These are phyloP conservation scores for Aureobasidium sp. DNA, from an alignment of 2,329 filamentous ascomycete species.

Conservation along the genomic window DNA sequence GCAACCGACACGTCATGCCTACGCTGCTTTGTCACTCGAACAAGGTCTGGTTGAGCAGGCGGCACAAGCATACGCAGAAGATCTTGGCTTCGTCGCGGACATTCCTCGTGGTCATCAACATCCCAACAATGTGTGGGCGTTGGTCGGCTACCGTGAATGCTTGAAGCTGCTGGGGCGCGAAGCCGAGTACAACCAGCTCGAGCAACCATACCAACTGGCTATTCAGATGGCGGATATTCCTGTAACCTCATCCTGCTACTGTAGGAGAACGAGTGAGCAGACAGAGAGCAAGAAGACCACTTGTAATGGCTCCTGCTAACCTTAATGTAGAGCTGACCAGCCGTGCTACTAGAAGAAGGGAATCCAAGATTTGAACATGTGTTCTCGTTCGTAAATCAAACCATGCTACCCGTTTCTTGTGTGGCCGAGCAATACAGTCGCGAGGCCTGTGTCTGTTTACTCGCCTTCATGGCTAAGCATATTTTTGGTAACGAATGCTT, in stretches of 20 bases:
- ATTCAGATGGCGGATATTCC: constrained; percentile 53
- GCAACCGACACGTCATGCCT: constrained; percentile 64
- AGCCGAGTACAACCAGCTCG: constrained; percentile 42
- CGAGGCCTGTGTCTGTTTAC: neutral
- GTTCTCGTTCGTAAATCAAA: neutral
- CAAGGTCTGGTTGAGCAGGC: constrained; percentile 44
- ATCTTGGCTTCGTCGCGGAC: constrained; percentile 38
- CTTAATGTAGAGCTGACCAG: neutral
- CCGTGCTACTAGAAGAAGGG: neutral
- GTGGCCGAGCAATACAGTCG: no score
- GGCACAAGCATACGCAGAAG: constrained; percentile 32
- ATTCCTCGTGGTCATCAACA: constrained; percentile 60
- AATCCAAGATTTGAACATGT: neutral
- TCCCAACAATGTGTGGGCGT: constrained; percentile 67
- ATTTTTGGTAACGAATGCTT: neutral
- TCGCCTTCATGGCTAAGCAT: neutral
- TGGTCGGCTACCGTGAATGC: constrained; percentile 69
- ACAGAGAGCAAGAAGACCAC: neutral
- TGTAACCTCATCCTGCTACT: constrained; percentile 54
- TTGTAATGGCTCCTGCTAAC: neutral
- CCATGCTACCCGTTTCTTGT: neutral
- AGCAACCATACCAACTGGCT: constrained; percentile 46
- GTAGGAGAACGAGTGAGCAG: constrained; percentile 27
- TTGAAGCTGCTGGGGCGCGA: constrained; percentile 48
- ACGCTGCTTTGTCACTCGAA: constrained; percentile 61